Base-by-base conservation (phyloP, 306 rosid species). In the Quercus dentata region DNA sequence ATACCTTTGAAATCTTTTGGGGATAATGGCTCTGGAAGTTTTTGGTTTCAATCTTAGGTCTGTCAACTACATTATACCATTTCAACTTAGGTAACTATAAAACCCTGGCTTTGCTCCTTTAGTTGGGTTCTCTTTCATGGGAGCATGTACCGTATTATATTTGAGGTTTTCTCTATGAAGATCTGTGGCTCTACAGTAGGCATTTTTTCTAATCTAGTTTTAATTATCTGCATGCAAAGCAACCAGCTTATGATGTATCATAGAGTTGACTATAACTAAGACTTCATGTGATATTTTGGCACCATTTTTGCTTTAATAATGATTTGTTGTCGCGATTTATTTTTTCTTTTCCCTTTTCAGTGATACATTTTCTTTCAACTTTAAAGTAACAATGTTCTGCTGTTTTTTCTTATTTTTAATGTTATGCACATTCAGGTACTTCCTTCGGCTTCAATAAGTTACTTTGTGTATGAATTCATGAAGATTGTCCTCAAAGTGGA, bases 381-480 rank as follows among this genome's bases (percentile, higher is more conserved):
- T 49, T 71, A 58, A 31, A n/a, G 64, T 64, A 62, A 11, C 71
- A 9, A 75, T 57, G 18, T 78, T 74, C 6, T 61, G 25, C 73
- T 41, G 68, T 25, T 71, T 72, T 14, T 28, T 27, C 21, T 82
- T 64, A 30, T 74, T 58, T 65, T 23, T 61, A 10, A 51, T 76
- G 51, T 73, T 78, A 31, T 80, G 69, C 73, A 9, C 76, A 14
- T 85, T 74, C 90, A 95, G 99, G 99, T 95, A 56, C 99, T 95
- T 80, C 99, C 99, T 49, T 95, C 99, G 10, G 99, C 99, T 63
- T 73, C 99, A 73, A 90, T 90, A 72, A 93, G 99, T 85, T 95
- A 89, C 85, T 91, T 93, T 74, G 98, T 95, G 78, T 95, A 95
- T 13, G 99, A 95, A 88, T 95, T 84, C 89, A 92, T 91, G 99